A percentile compares a stretch with the other conserved stretches of the same genome.
Evolutionary conservation across 2,329 filamentous ascomycete genomes (phyloP).

Genomic region (Neonectria coccinea): DNA sequence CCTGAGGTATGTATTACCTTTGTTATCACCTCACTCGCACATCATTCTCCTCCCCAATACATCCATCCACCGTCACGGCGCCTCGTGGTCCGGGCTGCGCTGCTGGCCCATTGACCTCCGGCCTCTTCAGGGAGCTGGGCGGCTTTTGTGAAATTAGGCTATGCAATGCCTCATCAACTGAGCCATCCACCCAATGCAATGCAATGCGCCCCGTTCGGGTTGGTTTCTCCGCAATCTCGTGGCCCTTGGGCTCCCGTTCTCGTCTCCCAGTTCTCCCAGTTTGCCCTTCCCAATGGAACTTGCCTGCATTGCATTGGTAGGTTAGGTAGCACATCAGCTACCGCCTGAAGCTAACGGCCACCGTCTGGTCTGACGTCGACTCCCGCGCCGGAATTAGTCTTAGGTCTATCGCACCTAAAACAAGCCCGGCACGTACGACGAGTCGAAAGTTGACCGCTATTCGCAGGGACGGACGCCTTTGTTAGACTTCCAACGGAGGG

Average conservation of each 20-base stretch:
- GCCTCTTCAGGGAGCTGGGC: slow-evolving; percentile 16
- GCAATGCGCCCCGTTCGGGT: slow-evolving; percentile 19
- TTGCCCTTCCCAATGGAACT: slow-evolving; percentile 6
- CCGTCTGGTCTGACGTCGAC: slow-evolving; percentile 20
- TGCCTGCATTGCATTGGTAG: neutral
- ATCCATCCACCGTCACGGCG: slow-evolving; percentile 1
- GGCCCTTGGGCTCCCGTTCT: slow-evolving; percentile 7
- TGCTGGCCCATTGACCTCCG: neutral
- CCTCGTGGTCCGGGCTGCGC: slow-evolving; percentile 4
- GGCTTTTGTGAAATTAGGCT: slow-evolving; percentile 23
- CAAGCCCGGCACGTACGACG: slow-evolving; percentile 13
- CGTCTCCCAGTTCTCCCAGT: neutral
- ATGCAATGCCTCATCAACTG: slow-evolving; percentile 21
- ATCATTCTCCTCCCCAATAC: neutral
- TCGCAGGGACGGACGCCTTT: slow-evolving; percentile 3
- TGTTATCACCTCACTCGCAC: neutral
- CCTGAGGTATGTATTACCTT: neutral
- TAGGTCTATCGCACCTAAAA: slow-evolving; percentile 17
- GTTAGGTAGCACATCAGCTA: slow-evolving; percentile 1
- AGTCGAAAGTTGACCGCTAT: slow-evolving; percentile 13
- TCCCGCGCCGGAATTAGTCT: slow-evolving; percentile 20
- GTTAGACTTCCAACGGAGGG: neutral
- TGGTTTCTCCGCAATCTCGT: slow-evolving; percentile 23
- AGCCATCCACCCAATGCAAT: slow-evolving; percentile 2
- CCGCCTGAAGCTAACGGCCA: slow-evolving; percentile 25